These are phyloP conservation scores for Colletotrichum chrysophilum DNA, from an alignment of 2,329 filamentous ascomycete species.

Conservation along the genomic window DNA sequence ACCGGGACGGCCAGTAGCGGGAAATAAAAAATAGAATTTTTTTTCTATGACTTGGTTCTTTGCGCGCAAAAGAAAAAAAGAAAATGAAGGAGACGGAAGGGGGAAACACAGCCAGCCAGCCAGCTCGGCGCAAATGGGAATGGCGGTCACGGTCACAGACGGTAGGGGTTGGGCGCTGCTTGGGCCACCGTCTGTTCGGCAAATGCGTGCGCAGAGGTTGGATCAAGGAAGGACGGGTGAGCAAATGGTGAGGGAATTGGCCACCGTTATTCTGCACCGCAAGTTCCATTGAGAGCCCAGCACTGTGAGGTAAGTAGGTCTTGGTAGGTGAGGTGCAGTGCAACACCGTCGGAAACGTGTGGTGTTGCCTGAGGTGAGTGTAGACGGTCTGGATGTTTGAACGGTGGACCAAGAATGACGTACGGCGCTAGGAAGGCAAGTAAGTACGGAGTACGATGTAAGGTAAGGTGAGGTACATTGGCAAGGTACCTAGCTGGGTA, in stretches of 20 bases:
- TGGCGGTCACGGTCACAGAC: conserved; percentile 15
- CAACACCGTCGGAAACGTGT: background rate
- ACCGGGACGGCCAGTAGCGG: conserved; percentile 6
- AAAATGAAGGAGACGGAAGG: background rate
- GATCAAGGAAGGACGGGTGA: conserved; percentile 48
- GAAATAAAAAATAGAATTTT: background rate
- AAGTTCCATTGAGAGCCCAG: background rate
- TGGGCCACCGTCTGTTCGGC: conserved; percentile 9
- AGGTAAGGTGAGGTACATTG: background rate
- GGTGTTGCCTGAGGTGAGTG: background rate
- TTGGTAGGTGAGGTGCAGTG: background rate
- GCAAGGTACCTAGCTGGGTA: background rate
- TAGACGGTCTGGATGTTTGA: background rate
- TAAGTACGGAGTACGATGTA: background rate
- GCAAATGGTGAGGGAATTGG: conserved; percentile 64
- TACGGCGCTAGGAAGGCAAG: background rate
- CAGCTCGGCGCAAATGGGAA: conserved; percentile 10
- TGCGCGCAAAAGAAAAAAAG: background rate
- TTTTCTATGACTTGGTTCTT: background rate
- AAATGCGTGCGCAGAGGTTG: background rate
- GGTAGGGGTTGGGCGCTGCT: conserved; percentile 14
- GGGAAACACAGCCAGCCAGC: background rate
- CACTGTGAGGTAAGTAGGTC: background rate
- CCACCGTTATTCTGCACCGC: background rate
- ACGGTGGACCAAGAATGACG: background rate